Evolutionary conservation across 1,139 yeast species (phyloP).

Genomic region (Blastobotrys aristatus): DNA sequence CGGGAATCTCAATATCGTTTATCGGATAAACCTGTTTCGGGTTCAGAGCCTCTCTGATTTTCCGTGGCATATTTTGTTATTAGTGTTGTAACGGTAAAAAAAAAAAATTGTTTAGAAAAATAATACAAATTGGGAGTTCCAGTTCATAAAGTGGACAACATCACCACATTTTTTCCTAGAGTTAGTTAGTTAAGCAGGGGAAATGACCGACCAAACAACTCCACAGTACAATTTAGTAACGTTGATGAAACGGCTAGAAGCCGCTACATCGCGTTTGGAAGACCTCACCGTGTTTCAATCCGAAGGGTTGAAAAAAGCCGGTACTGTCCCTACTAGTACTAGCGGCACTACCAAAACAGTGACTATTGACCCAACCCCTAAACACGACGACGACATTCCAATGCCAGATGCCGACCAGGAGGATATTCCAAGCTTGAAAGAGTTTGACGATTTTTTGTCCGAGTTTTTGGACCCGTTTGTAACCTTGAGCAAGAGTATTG

Average conservation of each 20-base stretch:
- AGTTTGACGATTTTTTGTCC: constrained; percentile 52
- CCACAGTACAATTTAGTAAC: constrained; percentile 63
- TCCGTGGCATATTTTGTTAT: constrained; percentile 13
- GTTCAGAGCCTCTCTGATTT: constrained; percentile 11
- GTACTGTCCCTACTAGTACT: constrained; percentile 1
- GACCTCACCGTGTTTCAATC: constrained; percentile 81
- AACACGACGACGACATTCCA: constrained; percentile 7
- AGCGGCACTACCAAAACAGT: constrained; percentile 16
- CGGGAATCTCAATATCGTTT: constrained; percentile 38
- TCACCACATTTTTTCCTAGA: too few relatives aligned
- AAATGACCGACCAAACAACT: background rate
- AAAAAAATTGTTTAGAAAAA: background rate
- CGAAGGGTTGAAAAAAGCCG: constrained; percentile 34
- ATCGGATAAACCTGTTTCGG: constrained; percentile 48
- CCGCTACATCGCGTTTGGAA: constrained; percentile 89
- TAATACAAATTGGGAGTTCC: background rate
- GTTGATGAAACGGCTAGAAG: constrained; percentile 73
- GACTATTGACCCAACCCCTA: constrained; percentile 18
- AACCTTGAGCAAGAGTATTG: constrained; percentile 52
- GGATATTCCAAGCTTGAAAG: constrained; percentile 26
- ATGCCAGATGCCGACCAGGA: constrained; percentile 9
- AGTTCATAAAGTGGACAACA: too few relatives aligned
- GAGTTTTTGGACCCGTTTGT: constrained; percentile 57
- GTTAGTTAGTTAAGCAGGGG: too few relatives aligned
- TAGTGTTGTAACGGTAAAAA: background rate